Percentiles rank a stretch among this genome's conserved stretches.
These are phyloP conservation scores for Guillardia theta DNA, from an alignment of 78 protist species.

Conservation along the genomic window DNA sequence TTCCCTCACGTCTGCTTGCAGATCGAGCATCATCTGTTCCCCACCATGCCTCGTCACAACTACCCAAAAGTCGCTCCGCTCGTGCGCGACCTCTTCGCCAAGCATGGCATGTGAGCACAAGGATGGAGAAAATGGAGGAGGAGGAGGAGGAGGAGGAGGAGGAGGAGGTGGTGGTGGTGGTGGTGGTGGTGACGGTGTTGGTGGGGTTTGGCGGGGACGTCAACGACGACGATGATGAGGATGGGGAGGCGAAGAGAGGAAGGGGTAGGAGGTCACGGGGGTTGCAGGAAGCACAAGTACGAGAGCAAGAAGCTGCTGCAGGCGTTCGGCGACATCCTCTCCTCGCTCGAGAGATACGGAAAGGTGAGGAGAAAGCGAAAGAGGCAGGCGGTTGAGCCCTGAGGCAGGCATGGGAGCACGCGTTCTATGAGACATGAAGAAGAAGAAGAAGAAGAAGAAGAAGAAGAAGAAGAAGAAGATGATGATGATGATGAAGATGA, in stretches of 20 bases:
- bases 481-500: not conserved
- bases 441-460: not conserved
- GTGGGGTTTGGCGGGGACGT: not conserved
- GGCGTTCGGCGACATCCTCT: not conserved
- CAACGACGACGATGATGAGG: not conserved
- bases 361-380: too few species aligned
- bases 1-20: too few species aligned
- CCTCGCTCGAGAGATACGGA: not conserved
- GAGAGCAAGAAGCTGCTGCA: not conserved
- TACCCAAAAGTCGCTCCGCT: not conserved
- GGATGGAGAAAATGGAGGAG: not conserved
- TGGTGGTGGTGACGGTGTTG: not conserved
- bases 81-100: not conserved
- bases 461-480: not conserved
- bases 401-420: not conserved
- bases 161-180: not conserved
- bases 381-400: too few species aligned
- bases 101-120: not conserved
- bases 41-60: constrained; percentile 44
- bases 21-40: constrained; percentile 49
- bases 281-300: not conserved
- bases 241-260: not conserved
- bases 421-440: not conserved
- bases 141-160: not conserved
- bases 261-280: not conserved